Evolutionary conservation across 164 flowering plant species (phyloP).

Genomic region (Nelumbo lutea): DNA sequence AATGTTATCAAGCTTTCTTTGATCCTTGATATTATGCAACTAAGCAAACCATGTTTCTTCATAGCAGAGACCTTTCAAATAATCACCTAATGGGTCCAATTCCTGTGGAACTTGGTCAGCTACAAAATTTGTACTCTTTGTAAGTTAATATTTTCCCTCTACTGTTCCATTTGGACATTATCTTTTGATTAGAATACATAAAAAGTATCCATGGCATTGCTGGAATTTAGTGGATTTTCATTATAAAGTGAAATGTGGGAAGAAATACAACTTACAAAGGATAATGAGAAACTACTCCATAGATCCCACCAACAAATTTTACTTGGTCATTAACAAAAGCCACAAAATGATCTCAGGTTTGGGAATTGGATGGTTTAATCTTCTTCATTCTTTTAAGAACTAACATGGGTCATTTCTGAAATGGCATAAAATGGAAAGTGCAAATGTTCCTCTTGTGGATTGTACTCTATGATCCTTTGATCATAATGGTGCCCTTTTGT

Average conservation of each 20-base stretch:
- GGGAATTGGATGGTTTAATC: no score
- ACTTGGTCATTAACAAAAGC: background rate
- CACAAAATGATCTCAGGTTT: background rate
- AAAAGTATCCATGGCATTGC: no score
- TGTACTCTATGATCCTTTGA: background rate
- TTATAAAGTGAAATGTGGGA: background rate
- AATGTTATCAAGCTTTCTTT: background rate
- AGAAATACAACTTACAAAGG: background rate
- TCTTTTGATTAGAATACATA: no score
- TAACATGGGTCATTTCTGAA: no score
- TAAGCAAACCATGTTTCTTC: slow-evolving; percentile 5
- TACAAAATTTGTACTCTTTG: slow-evolving; percentile 69
- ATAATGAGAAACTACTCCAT: background rate
- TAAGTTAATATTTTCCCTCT: slow-evolving; percentile 29
- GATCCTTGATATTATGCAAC: background rate
- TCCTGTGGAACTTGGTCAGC: slow-evolving; percentile 83
- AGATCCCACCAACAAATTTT: background rate
- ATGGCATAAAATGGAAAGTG: background rate
- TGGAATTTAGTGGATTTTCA: no score
- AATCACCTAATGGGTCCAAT: slow-evolving; percentile 67
- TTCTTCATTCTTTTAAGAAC: no score
- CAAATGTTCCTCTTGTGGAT: background rate
- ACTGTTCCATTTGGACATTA: background rate
- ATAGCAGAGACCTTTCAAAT: slow-evolving; percentile 68
- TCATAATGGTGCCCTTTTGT: background rate